Base-by-base conservation (phyloP, 1,284 basidiomycete species). In the Fomitopsis palustris region DNA sequence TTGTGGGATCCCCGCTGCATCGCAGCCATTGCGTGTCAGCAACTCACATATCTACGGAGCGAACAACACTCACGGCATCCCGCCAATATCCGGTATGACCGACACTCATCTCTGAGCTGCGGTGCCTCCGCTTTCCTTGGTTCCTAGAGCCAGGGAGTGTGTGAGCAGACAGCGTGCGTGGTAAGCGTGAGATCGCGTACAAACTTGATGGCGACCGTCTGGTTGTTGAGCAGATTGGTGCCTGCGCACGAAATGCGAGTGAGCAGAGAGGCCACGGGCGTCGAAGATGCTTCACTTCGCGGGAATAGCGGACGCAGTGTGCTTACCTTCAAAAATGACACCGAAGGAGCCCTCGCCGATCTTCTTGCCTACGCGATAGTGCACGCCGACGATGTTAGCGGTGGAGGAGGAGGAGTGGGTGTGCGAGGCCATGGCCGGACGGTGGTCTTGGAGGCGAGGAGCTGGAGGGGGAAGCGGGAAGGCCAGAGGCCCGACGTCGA, bases 151-250 rank as follows among this genome's bases (percentile, higher is more conserved):
- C 39, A 41, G 58, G 5, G 12, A 37, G 54, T 52, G 42, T 45
- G 56, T 35, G 42, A 38, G 59, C 37, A 49, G 52, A 29, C 45
- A 51, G 35, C 16, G 53, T 54, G 59, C 53, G 49, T 51, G 54
- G 37, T 23, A 37, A 35, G 23, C 17, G 45, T 27, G 27, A 47
- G 17, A 17, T 5, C 37, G 85, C 92, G 75, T 72, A 95, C 95
- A 83, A 98, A 98, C 81, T 98, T 98, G 86, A 98, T 97, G 62
- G 95, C 95, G 56, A 97, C 94, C 4, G 93, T 95, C 79, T 96
- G 93, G 35, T 90, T 93, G 81, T 97, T 97, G 74, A 97, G 85
- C 45, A 97, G 80, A 74, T 98, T 97, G 49, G 93, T 95, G 56
- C 95, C 93, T 95, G 71, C 47, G 60, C 25, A 35, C 41, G 62